Evolutionary conservation across 2,329 filamentous ascomycete genomes (phyloP).

Genomic region (Onygena corvina): DNA sequence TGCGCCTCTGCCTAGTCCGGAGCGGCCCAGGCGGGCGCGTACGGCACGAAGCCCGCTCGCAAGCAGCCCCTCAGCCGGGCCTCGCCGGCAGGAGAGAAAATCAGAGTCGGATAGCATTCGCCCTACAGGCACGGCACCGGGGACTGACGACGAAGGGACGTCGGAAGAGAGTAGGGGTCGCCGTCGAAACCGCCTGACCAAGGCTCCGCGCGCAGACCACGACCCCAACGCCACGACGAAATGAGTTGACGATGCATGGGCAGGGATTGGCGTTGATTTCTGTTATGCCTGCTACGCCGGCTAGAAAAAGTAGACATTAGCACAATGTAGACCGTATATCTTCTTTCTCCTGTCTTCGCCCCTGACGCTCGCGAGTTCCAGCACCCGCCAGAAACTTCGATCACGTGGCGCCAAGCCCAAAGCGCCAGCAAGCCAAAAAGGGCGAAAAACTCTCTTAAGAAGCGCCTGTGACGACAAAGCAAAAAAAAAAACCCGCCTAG

Average conservation of each 20-base stretch:
- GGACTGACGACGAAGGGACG: slow-evolving; percentile 9
- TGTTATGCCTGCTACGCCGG: slow-evolving; percentile 3
- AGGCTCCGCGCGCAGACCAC: slow-evolving; percentile 8
- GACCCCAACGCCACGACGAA: slow-evolving; percentile 12
- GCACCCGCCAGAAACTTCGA: slow-evolving; percentile 34
- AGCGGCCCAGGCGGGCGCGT: slow-evolving; percentile 18
- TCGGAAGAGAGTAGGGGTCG: slow-evolving; percentile 10
- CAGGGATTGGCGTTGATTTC: slow-evolving; percentile 1
- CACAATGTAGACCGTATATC: neutral
- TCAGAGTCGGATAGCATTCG: slow-evolving; percentile 13
- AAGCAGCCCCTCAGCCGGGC: neutral
- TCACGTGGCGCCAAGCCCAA: slow-evolving; percentile 17
- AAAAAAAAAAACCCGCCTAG: slow-evolving; percentile 11
- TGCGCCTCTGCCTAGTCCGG: slow-evolving; percentile 20
- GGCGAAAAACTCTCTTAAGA: slow-evolving; percentile 9
- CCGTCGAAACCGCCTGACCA: slow-evolving; percentile 11
- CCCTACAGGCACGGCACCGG: slow-evolving; percentile 5
- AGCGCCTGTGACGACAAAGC: slow-evolving; percentile 7
- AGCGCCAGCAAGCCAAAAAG: slow-evolving; percentile 9
- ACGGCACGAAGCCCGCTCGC: slow-evolving; percentile 7
- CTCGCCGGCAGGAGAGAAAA: slow-evolving; percentile 16
- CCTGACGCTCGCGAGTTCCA: too few species aligned
- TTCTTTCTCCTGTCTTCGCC: neutral
- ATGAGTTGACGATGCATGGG: neutral
- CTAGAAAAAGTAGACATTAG: slow-evolving; percentile 4